Conservation (phyloP, 202 grass and related monocot species). For the Zizania palustris region DNA sequence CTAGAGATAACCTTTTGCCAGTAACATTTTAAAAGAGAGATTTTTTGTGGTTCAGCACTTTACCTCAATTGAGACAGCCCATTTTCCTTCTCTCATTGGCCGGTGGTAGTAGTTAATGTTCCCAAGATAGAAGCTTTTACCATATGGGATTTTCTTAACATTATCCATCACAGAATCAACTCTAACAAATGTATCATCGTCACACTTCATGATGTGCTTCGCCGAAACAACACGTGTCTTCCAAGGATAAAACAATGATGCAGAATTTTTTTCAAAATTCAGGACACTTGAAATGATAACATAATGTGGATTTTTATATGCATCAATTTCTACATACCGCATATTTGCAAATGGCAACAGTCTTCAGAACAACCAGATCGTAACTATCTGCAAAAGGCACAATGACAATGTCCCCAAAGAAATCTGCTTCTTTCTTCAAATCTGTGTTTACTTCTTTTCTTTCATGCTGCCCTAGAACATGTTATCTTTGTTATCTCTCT, state of each 20-base stretch:
- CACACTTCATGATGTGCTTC: constrained; percentile 91
- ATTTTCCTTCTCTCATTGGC: constrained; percentile 83
- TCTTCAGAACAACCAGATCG: constrained; percentile 93
- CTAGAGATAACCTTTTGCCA: background rate
- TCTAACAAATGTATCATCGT: constrained; percentile 91
- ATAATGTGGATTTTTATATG: constrained; percentile 32
- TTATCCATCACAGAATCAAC: constrained; percentile 73
- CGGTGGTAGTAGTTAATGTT: constrained; percentile 95
- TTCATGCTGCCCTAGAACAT: constrained; percentile 62
- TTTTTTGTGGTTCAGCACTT: constrained; percentile 11
- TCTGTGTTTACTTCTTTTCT: constrained; percentile 78
- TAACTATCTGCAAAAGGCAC: constrained; percentile 85
- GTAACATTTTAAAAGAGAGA: background rate
- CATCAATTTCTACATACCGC: constrained; percentile 57
- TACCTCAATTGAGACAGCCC: constrained; percentile 92
- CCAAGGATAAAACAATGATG: constrained; percentile 18
- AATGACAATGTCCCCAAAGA: constrained; percentile 89
- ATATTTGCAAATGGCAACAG: constrained; percentile 83
- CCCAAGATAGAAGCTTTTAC: constrained; percentile 85
- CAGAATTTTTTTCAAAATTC: constrained; percentile 13
- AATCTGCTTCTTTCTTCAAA: constrained; percentile 82
- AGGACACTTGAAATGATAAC: constrained; percentile 23
- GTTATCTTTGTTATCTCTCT: constrained; percentile 33
- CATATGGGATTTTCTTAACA: constrained; percentile 64
- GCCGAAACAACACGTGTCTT: constrained; percentile 65